Conservation (phyloP, 208 protist genomes). For the Leishmania braziliensis region DNA sequence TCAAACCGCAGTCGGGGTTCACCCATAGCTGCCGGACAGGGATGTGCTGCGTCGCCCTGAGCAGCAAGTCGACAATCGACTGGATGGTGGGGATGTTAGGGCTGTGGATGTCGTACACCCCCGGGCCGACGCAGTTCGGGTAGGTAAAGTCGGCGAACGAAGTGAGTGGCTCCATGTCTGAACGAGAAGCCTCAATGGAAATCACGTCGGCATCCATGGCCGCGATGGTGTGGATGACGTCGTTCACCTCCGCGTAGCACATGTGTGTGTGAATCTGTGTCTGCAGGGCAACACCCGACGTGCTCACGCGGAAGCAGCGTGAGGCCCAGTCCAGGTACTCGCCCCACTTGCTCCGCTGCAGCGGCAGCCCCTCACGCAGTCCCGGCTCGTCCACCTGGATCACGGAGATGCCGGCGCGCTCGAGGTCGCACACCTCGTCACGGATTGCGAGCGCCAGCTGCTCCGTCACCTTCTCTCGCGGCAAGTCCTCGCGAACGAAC, state of each 20-base stretch:
- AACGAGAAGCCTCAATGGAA: constrained; percentile 82
- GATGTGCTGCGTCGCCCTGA: constrained; percentile 52
- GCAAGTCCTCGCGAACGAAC: constrained; percentile 80
- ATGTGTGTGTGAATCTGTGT: constrained; percentile 91
- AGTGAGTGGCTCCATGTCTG: constrained; percentile 77
- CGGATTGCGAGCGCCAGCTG: constrained; percentile 87
- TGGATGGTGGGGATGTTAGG: constrained; percentile 79
- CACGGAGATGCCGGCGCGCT: constrained; percentile 60
- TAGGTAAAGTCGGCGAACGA: constrained; percentile 76
- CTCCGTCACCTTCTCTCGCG: constrained; percentile 46
- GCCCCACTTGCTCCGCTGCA: constrained; percentile 61
- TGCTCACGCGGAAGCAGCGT: constrained; percentile 67
- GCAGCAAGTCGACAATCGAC: constrained; percentile 67
- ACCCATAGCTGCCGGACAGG: constrained; percentile 66
- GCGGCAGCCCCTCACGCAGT: constrained; percentile 84
- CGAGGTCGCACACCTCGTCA: constrained; percentile 87
- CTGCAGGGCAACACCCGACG: constrained; percentile 48
- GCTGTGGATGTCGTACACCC: constrained; percentile 92
- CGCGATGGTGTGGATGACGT: constrained; percentile 84
- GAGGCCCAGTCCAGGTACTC: constrained; percentile 86
- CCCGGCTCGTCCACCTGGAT: constrained; percentile 93
- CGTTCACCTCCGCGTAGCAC: constrained; percentile 92
- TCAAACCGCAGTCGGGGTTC: constrained; percentile 92
- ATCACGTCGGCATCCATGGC: constrained; percentile 89
- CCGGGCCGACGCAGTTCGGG: constrained; percentile 83